Evolutionary conservation across 2,329 filamentous ascomycete species (phyloP), one percentile per base, ranked within the genome.

Genomic region (Fusarium sp.): DNA sequence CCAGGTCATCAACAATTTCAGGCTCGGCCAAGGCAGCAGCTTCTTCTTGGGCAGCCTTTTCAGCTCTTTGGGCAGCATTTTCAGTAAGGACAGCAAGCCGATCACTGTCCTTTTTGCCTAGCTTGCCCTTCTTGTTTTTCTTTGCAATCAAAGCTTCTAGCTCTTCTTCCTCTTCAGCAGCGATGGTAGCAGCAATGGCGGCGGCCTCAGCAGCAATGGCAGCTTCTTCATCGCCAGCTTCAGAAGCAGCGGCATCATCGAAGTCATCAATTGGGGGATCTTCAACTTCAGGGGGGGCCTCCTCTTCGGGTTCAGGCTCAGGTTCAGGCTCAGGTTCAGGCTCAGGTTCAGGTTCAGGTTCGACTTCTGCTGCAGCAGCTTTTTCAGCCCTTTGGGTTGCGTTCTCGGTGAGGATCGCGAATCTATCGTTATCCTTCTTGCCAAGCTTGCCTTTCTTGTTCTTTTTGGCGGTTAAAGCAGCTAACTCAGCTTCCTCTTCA

Each of bases 381-480:
- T 78, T 65, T 25, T 71, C 69, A 3, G 65, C 64, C 47, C 76
- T 65, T 58, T 61, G 68, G 30, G 52, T 47, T 12, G 63, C 67
- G 29, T 71, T 74, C 49, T 71, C 74, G 22, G 69, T 77, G 29
- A 69, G 72, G 41, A 61, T 42, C 52, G 60, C 71, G 49, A 70
- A 72, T 48, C 70, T 83, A 60, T 79, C 78, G 13, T 61, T 73
- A 54, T 77, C 75, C 45, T 73, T 76, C 44, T 66, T 77, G 10
- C 52, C 62, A 29, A 76, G 64, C 62, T 77, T 77, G 59, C 71
- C 76, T 57, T 68, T 74, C 62, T 78, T 79, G 1, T 73, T 76
- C 49, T 79, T 81, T 69, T 81, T 84, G 25, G 79, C 76, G 18
- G 75, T 66, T 2, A 81, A 54, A 18, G 72, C 66, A 32, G 71